Conservation (phyloP, 2,329 filamentous ascomycete genomes). For the Emericellopsis atlantica region DNA sequence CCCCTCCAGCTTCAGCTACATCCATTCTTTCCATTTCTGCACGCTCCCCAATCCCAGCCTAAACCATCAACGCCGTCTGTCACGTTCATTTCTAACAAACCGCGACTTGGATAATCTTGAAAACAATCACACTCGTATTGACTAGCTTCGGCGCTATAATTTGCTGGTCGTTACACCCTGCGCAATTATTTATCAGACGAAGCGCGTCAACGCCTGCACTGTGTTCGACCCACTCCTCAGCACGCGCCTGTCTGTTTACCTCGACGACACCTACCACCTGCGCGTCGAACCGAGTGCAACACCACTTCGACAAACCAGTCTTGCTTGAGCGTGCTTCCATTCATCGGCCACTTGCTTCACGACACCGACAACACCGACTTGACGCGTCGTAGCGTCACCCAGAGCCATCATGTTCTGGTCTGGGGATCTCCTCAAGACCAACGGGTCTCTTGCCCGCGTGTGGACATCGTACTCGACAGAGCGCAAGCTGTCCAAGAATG, state of each 20-base stretch:
- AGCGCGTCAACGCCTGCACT: background rate
- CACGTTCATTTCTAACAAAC: too few species aligned
- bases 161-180: background rate
- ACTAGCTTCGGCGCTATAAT: background rate
- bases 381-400: slow-evolving; percentile 14
- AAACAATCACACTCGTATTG: background rate
- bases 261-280: background rate
- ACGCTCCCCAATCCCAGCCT: background rate
- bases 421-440: slow-evolving; percentile 90
- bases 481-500: slow-evolving; percentile 94
- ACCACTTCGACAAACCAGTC: too few species aligned
- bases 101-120: too few species aligned
- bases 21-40: slow-evolving; percentile 6
- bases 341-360: too few species aligned
- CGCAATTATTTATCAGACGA: background rate
- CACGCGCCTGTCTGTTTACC: background rate
- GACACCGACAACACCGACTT: too few species aligned
- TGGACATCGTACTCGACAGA: slow-evolving; percentile 98
- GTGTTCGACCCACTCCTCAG: background rate
- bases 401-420: slow-evolving; percentile 81
- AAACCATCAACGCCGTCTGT: too few species aligned
- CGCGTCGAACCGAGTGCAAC: too few species aligned
- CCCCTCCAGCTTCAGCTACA: slow-evolving; percentile 6
- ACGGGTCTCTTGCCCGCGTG: slow-evolving; percentile 89
- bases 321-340: too few species aligned